phyloP scores from a whole-genome alignment of 768 basidiomycete genomes.

The Serpula lacrymans region DNA sequence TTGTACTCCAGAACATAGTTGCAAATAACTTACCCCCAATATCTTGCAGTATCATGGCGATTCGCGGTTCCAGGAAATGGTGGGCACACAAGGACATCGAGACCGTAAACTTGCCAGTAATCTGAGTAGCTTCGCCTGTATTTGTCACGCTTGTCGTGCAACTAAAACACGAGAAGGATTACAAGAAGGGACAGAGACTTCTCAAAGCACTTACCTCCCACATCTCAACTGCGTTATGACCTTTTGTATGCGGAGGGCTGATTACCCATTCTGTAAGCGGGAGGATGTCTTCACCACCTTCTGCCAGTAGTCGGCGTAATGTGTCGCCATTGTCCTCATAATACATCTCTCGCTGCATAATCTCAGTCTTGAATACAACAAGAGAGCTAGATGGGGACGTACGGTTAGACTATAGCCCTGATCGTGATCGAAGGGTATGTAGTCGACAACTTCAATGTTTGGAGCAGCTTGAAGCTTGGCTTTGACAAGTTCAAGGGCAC shows the following conservation, averaged over 20 bases:
- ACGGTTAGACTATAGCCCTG: slow-evolving; percentile 28
- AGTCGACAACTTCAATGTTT: slow-evolving; percentile 29
- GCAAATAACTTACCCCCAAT: slow-evolving; percentile 33
- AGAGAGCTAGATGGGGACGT: slow-evolving; percentile 5
- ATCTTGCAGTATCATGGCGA: slow-evolving; percentile 34
- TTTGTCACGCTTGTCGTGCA: slow-evolving; percentile 29
- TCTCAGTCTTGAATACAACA: not conserved
- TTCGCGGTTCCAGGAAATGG: slow-evolving; percentile 32
- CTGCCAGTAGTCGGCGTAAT: slow-evolving; percentile 4
- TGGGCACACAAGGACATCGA: slow-evolving; percentile 41
- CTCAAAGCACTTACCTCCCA: slow-evolving; percentile 15
- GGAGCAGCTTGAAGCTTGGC: slow-evolving; percentile 27
- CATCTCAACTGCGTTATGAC: slow-evolving; percentile 14
- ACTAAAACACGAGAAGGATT: slow-evolving; percentile 10
- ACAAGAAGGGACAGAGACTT: not conserved
- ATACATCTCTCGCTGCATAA: slow-evolving; percentile 25
- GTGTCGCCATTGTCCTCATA: slow-evolving; percentile 27
- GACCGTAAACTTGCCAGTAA: slow-evolving; percentile 34
- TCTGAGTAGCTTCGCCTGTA: slow-evolving; percentile 32
- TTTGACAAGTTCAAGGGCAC: slow-evolving; percentile 32
- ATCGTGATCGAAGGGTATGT: slow-evolving; percentile 27
- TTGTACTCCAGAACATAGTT: not conserved
- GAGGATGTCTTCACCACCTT: slow-evolving; percentile 22
- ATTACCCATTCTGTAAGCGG: slow-evolving; percentile 29
- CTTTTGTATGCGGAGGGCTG: slow-evolving; percentile 13